These are phyloP conservation scores for Ceriops tagal DNA, from an alignment of 345 rosid genomes.

Conservation along the genomic window DNA sequence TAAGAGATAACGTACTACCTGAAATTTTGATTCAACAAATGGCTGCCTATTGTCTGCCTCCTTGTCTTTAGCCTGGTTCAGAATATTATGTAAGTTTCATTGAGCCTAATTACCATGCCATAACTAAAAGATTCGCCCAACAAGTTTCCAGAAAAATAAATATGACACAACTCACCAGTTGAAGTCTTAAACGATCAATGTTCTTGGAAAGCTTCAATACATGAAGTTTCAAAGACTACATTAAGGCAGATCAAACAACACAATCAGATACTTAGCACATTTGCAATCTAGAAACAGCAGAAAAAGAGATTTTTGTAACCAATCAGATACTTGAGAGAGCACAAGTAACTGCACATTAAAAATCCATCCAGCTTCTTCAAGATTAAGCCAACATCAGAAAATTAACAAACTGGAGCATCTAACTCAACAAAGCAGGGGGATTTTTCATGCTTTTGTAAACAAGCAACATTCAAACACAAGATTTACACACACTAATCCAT, in stretches of 20 bases:
- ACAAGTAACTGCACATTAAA: background rate
- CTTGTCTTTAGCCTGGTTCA: slow-evolving; percentile 52
- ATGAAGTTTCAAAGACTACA: slow-evolving; percentile 91
- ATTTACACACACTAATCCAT: background rate
- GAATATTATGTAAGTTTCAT: slow-evolving; percentile 6
- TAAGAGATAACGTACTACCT: slow-evolving; percentile 25
- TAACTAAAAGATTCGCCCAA: background rate
- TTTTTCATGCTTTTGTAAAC: background rate
- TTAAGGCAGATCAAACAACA: slow-evolving; percentile 6
- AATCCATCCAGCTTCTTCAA: background rate
- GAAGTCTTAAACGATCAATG: slow-evolving; percentile 54
- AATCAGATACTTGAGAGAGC: background rate
- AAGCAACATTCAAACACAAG: background rate
- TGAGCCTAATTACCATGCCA: background rate
- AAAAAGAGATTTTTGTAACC: too few relatives aligned
- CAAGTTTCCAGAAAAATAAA: slow-evolving; percentile 5
- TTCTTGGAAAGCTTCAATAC: slow-evolving; percentile 68
- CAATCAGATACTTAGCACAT: slow-evolving; percentile 3
- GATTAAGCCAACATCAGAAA: background rate
- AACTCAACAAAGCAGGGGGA: background rate
- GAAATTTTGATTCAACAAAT: slow-evolving; percentile 37
- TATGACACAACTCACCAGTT: slow-evolving; percentile 53
- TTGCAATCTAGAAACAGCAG: background rate
- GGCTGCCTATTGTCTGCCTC: slow-evolving; percentile 33
- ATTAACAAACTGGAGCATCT: background rate